Evolutionary conservation across 2,329 filamentous ascomycete genomes (phyloP), one percentile per base, ranked within the genome.

Genomic region (Fusarium sp.): DNA sequence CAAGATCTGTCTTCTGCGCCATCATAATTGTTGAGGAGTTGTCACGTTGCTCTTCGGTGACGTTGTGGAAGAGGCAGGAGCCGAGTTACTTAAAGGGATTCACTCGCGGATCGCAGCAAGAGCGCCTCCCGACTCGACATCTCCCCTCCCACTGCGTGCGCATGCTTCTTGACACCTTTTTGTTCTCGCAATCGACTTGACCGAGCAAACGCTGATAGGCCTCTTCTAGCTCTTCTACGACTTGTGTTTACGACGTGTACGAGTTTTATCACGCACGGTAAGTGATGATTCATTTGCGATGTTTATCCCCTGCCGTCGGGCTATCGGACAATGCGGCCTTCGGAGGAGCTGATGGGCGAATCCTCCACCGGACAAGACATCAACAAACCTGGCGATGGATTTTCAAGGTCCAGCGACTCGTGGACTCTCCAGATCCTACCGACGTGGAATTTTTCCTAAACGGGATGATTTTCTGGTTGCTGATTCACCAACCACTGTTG

Each of bases 231-330:
- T 74, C 69, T 78, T 71, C 72, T 71, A 77, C 76, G 77, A 77
- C 65, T 71, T 76, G 69, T 76, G 69, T 74, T 79, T 64, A 79
- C 77, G 77, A 79, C 72, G 69, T 79, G 76, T 72, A 79, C 77
- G 75, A 77, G 70, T 69, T 50, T 76, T 58, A 78, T 66, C 68
- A 78, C 72, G 69, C 75, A 78, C 75, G 77, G 77, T 79, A 79
- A 74, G 77, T 68, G 45, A 20, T 47, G 8, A 35, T 27, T 50
- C 17, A 38, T 66, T 56, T 25, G 14, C 30, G 22, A 43, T 57
- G 4, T 20, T 33, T 25, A 25, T 27, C 14, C 30, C 45, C 12
- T 14, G 14, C n/a, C 32, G 27, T 22, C 17, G 8, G 27, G 20
- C 32, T 27, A 37, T 30, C 37, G 40, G 68, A 54, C 33, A 58